Evolutionary conservation across 73 alveolate genomes (phyloP).

Genomic region (Paramecium sonneborni): DNA sequence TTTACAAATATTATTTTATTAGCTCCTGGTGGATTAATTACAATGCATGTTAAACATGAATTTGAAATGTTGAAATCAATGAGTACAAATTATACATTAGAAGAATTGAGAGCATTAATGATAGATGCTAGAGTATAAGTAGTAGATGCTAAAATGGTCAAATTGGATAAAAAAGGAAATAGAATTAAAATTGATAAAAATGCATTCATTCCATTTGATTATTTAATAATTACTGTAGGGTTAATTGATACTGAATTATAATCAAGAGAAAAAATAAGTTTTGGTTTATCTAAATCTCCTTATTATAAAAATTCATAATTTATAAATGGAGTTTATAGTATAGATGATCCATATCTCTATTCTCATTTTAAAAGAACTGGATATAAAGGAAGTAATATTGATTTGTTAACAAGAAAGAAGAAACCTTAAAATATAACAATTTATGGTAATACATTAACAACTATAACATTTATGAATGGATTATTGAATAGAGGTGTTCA

Average conservation of each 20-base stretch:
- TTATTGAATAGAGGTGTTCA: constrained; percentile 87
- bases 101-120: constrained; percentile 92
- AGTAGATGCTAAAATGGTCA: constrained; percentile 94
- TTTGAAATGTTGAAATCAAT: constrained; percentile 85
- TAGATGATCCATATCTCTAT: constrained; percentile 91
- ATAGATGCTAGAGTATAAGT: constrained; percentile 96
- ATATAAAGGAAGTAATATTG: constrained; percentile 68
- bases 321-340: constrained; percentile 75
- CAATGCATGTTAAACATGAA: constrained; percentile 88
- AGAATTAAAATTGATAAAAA: constrained; percentile 91
- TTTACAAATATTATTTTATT: constrained; percentile 91
- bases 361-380: constrained; percentile 78
- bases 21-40: constrained; percentile 98
- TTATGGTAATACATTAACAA: constrained; percentile 94
- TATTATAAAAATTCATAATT: constrained; percentile 70
- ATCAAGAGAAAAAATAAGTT: constrained; percentile 69
- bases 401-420: constrained; percentile 77
- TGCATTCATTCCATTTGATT: constrained; percentile 91
- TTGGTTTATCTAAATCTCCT: constrained; percentile 79
- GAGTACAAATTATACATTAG: constrained; percentile 89
- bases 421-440: constrained; percentile 78
- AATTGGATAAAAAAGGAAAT: constrained; percentile 91
- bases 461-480: constrained; percentile 92
- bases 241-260: constrained; percentile 86
- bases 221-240: constrained; percentile 93